Evolutionary conservation across 1,284 basidiomycete species (phyloP), one percentile per base, ranked within the genome.

Genomic region (Trametes polyzona): DNA sequence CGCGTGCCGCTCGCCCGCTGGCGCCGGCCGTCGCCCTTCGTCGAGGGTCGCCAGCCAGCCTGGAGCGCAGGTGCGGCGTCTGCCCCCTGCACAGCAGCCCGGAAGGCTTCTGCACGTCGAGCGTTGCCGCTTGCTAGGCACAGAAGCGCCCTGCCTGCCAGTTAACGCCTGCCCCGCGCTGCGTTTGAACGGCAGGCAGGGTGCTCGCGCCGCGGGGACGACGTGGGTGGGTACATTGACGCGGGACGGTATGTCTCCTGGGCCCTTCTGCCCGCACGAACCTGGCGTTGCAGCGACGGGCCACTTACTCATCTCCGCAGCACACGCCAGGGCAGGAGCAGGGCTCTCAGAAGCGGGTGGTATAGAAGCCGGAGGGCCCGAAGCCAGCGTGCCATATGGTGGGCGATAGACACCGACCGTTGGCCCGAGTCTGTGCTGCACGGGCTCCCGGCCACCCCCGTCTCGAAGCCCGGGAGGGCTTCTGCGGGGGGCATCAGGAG

Each of bases 321-420:
- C 61, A n/a, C n/a, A n/a, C n/a, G n/a, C n/a, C n/a, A 63, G 49
- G 52, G 50, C 57, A 59, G 61, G 55, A 58, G 55, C 42, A 47
- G n/a, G n/a, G n/a, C n/a, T n/a, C n/a, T n/a, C n/a, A n/a, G 54
- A 55, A 48, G 60, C 58, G 62, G 63, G 48, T 55, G 58, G 59
- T 58, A 67, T 59, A 63, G 69, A 68, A 70, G 63, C 67, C 73
- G 72, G 74, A 53, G 63, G 65, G 71, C 57, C 70, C 60, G 62
- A 62, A 65, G 63, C 62, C 57, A 63, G 64, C 58, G 65, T 48
- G 58, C 70, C 73, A 73, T 74, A 71, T 73, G 73, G 71, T 16
- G 23, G 7, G 59, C 65, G 65, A 66, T 63, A 69, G 67, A 65
- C 54, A 66, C 65, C 64, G 66, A 70, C n/a, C n/a, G n/a, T n/a